Percentiles rank a stretch among this genome's conserved stretches.
phyloP scores from a whole-genome alignment of 2,329 filamentous ascomycete species.

The Aspergillus unguis region DNA sequence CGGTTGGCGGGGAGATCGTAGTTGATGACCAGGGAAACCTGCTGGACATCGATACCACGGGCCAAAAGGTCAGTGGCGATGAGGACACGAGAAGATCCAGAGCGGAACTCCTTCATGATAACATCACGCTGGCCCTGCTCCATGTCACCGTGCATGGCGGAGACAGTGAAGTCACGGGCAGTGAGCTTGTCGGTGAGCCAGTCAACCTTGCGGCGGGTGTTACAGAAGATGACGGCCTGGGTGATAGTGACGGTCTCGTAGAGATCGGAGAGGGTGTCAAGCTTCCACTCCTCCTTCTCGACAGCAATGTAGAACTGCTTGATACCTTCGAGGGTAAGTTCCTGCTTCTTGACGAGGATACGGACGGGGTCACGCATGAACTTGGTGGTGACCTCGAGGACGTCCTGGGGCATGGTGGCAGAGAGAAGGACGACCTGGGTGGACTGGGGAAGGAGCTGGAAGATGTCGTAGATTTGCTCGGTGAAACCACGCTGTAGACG shows the following conservation, averaged over 20 bases:
- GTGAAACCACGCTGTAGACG: conserved; percentile 81
- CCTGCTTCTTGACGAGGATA: conserved; percentile 99
- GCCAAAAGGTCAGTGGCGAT: conserved; percentile 97
- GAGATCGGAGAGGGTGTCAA: conserved; percentile 96
- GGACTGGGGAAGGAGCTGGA: conserved; percentile 95
- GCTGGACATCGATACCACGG: conserved; percentile 99
- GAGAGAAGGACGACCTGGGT: conserved; percentile 98
- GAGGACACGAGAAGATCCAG: conserved; percentile 94
- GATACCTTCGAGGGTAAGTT: conserved; percentile 99
- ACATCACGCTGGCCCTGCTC: conserved; percentile 95
- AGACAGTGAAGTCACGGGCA: conserved; percentile 97
- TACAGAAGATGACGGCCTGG: conserved; percentile 99
- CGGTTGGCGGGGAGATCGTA: conserved; percentile 98
- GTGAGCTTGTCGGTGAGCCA: conserved; percentile 99
- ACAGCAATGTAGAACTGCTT: conserved; percentile 99
- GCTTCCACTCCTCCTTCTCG: conserved; percentile 99
- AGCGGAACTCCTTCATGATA: conserved; percentile 99
- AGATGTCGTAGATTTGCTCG: conserved; percentile 99
- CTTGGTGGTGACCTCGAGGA: conserved; percentile 98
- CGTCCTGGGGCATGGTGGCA: conserved; percentile 98
- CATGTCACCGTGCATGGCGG: conserved; percentile 99
- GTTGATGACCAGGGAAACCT: conserved; percentile 99
- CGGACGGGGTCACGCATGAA: conserved; percentile 99
- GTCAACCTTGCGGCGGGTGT: conserved; percentile 99
- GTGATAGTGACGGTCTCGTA: conserved; percentile 99